Conservation (phyloP, 495 filamentous ascomycete species). For the Aspergillus affinis region DNA sequence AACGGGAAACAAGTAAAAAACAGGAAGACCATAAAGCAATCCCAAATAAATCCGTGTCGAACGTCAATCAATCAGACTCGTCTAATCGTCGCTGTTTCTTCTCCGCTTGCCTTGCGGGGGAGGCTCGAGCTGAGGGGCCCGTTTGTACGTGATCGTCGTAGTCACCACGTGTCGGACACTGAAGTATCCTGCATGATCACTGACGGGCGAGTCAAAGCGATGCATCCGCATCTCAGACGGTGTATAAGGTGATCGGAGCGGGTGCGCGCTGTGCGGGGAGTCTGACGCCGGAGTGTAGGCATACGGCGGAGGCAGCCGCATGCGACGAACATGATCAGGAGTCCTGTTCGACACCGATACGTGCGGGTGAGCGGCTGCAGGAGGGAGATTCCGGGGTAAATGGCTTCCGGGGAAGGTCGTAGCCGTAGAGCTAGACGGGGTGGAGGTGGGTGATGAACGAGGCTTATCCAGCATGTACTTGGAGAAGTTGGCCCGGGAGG, state of each 20-base stretch:
- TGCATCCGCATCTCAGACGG: conserved; percentile 8
- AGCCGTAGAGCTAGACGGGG: conserved; percentile 8
- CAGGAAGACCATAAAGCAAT: too few species aligned
- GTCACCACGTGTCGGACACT: conserved; percentile 20
- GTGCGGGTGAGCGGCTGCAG: too few species aligned
- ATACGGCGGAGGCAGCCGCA: conserved; percentile 16
- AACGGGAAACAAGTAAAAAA: too few species aligned
- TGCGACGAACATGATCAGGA: conserved; percentile 9
- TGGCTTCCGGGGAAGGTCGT: conserved; percentile 6
- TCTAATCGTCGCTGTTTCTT: neutral
- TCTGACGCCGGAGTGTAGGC: conserved; percentile 7
- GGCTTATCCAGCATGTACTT: conserved; percentile 15
- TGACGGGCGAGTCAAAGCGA: conserved; percentile 7
- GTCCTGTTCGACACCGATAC: conserved; percentile 2
- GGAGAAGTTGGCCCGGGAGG: conserved; percentile 9
- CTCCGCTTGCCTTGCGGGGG: conserved; percentile 15
- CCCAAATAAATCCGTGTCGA: too few species aligned
- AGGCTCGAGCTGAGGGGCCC: conserved; percentile 15
- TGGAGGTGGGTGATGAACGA: conserved; percentile 12
- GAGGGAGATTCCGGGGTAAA: neutral
- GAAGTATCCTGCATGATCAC: conserved; percentile 4
- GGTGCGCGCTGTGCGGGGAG: conserved; percentile 17
- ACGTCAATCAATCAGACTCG: too few species aligned
- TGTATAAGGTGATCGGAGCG: conserved; percentile 12
- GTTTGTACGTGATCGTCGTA: conserved; percentile 18